Evolutionary conservation across 1,139 yeast species (phyloP).

Genomic region (Candida albicans): DNA sequence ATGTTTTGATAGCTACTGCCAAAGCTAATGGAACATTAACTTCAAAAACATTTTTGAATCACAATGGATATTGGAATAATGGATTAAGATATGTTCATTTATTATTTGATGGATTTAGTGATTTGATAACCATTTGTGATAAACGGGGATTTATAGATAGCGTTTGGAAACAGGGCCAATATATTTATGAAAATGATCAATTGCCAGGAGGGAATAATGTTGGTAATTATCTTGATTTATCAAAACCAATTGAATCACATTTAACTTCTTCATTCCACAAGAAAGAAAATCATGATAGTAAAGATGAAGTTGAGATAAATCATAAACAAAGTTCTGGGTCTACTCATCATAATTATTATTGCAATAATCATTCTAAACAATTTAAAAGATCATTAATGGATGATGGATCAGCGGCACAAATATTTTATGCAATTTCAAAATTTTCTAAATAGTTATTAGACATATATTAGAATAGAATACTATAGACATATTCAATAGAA

Average conservation of each 20-base stretch:
- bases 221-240: conserved; percentile 16
- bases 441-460: not conserved
- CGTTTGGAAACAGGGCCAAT: conserved; percentile 23
- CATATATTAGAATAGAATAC: too few species aligned
- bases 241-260: conserved; percentile 13
- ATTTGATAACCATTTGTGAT: conserved; percentile 17
- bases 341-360: conserved; percentile 15
- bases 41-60: conserved; percentile 21
- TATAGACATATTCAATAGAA: too few species aligned
- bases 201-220: conserved; percentile 9
- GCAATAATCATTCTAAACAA: conserved; percentile 11
- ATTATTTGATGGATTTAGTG: conserved; percentile 26
- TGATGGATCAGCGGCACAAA: conserved; percentile 28
- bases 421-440: conserved; percentile 19
- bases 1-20: conserved; percentile 15
- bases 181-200: conserved; percentile 23
- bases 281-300: too few species aligned
- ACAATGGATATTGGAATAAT: conserved; percentile 30
- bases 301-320: too few species aligned
- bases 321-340: too few species aligned
- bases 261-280: too few species aligned
- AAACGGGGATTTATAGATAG: conserved; percentile 16
- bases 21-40: conserved; percentile 19
- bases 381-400: conserved; percentile 20
- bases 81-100: conserved; percentile 25